These are phyloP conservation scores for Nemania abortiva DNA, from an alignment of 2,329 filamentous ascomycete species.

Conservation along the genomic window DNA sequence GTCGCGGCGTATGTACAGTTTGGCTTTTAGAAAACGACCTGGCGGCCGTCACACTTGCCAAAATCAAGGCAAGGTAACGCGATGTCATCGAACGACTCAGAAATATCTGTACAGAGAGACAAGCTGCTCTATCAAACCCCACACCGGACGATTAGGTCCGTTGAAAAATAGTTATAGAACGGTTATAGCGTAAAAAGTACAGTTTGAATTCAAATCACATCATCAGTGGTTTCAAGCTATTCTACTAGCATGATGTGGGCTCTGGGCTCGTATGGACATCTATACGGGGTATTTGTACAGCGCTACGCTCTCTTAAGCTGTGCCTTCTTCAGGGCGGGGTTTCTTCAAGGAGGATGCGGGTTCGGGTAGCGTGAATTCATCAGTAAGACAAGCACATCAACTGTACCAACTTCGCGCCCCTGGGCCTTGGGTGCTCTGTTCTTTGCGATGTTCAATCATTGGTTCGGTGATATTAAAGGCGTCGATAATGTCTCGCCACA, in stretches of 20 bases:
- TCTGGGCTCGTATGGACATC: constrained; percentile 20
- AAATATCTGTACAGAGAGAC: background rate
- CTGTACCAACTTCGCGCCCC: constrained; percentile 76
- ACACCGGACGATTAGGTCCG: background rate
- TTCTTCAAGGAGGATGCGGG: background rate
- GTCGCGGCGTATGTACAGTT: no score
- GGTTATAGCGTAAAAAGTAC: background rate
- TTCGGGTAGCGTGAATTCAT: background rate
- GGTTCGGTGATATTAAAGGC: constrained; percentile 81
- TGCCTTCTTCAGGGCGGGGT: background rate
- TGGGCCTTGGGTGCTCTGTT: constrained; percentile 64
- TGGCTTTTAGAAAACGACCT: no score
- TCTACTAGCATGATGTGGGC: constrained; percentile 14
- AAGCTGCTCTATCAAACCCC: background rate
- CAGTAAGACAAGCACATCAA: constrained; percentile 49
- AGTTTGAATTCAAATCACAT: constrained; percentile 8
- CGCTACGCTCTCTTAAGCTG: background rate
- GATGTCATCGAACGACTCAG: no score
- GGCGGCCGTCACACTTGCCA: no score
- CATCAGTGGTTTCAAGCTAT: constrained; percentile 22
- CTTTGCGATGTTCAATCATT: constrained; percentile 85
- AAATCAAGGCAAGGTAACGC: no score
- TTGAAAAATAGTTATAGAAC: background rate
- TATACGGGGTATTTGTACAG: constrained; percentile 31
- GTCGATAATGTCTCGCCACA: constrained; percentile 82